These are phyloP conservation scores for Carnegiea gigantea DNA, from an alignment of 179 eudicot genomes.

Conservation along the genomic window DNA sequence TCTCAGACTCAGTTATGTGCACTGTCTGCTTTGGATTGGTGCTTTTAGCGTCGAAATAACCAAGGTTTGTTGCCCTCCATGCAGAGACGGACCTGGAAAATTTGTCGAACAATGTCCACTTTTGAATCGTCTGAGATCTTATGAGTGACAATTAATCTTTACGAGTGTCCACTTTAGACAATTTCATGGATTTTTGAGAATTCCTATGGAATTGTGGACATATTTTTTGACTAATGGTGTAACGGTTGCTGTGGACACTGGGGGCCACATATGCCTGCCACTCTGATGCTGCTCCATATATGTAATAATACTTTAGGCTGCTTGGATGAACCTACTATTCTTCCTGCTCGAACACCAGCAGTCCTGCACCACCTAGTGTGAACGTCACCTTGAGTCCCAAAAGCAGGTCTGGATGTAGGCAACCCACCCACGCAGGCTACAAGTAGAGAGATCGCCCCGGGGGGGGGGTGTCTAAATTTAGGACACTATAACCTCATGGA, in stretches of 20 bases:
- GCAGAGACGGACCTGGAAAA: too few relatives aligned
- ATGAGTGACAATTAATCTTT: too few relatives aligned
- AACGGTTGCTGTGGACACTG: too few relatives aligned
- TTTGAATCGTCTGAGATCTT: too few relatives aligned
- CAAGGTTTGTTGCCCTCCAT: not conserved
- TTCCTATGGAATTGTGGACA: too few relatives aligned
- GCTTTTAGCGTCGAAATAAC: not conserved
- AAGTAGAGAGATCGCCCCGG: not conserved
- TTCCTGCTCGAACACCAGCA: not conserved
- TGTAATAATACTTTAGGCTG: not conserved
- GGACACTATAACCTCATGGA: not conserved
- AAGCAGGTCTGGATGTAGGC: too few relatives aligned
- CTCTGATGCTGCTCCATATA: not conserved
- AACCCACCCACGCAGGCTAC: not conserved
- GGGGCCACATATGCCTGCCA: too few relatives aligned
- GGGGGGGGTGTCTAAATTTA: not conserved
- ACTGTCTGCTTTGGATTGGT: not conserved
- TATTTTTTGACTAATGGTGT: too few relatives aligned
- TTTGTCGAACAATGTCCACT: too few relatives aligned
- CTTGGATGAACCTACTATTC: not conserved
- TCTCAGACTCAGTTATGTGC: not conserved
- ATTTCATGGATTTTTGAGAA: too few relatives aligned
- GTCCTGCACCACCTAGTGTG: not conserved
- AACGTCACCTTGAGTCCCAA: not conserved
- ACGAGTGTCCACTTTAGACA: too few relatives aligned